These are phyloP conservation scores for Colletotrichum falcatum DNA, from an alignment of 2,329 filamentous ascomycete species.

Conservation along the genomic window DNA sequence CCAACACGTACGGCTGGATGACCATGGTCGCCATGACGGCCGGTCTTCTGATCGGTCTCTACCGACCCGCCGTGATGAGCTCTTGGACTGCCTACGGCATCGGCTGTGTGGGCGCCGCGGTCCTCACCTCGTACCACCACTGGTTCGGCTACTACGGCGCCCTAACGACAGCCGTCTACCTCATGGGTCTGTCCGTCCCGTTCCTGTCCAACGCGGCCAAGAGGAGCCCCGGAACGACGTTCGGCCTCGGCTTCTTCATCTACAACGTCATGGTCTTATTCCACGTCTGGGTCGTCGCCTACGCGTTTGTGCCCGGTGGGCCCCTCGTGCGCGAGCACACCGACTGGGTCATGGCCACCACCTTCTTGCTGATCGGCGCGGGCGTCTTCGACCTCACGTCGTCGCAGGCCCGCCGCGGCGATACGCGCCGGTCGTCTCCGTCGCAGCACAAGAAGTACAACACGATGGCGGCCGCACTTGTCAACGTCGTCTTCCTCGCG, in stretches of 20 bases:
- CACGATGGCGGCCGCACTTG: constrained; percentile 69
- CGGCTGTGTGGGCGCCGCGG: constrained; percentile 81
- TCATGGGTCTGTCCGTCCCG: constrained; percentile 82
- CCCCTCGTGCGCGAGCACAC: constrained; percentile 93
- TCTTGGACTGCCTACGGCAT: constrained; percentile 85
- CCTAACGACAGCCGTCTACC: constrained; percentile 79
- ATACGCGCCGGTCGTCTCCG: constrained; percentile 50
- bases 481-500: constrained; percentile 84
- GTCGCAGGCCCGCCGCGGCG: constrained; percentile 58
- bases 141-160: constrained; percentile 94
- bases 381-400: constrained; percentile 81
- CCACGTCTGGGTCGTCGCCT: constrained; percentile 98
- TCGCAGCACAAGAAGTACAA: constrained; percentile 65
- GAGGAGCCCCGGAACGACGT: constrained; percentile 81
- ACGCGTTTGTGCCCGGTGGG: constrained; percentile 96
- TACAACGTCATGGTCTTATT: constrained; percentile 98
- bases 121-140: constrained; percentile 81
- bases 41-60: constrained; percentile 82
- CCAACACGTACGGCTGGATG: constrained; percentile 89
- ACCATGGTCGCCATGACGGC: constrained; percentile 89
- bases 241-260: constrained; percentile 88
- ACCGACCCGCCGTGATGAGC: constrained; percentile 75
- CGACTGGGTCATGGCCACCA: constrained; percentile 92
- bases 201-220: constrained; percentile 82
- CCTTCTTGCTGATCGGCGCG: constrained; percentile 85